Conservation (phyloP, 208 protist genomes). For the Trypanosoma lewisi region DNA sequence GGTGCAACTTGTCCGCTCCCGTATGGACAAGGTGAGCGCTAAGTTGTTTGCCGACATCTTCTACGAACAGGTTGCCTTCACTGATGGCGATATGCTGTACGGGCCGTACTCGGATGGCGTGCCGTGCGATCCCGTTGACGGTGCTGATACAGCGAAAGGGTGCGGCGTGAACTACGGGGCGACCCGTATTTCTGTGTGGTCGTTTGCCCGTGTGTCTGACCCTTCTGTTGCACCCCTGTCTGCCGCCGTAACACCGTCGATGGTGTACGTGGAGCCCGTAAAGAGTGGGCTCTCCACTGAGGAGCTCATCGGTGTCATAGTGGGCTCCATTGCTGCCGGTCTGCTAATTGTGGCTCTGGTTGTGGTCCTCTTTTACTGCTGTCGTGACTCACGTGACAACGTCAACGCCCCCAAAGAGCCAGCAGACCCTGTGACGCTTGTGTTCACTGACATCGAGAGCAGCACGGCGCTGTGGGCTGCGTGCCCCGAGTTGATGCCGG, state of each 20-base stretch:
- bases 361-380: constrained; percentile 25
- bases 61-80: constrained; percentile 21
- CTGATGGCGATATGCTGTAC: too few relatives aligned
- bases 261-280: neutral
- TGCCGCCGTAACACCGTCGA: constrained; percentile 4
- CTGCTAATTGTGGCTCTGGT: constrained; percentile 10
- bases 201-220: constrained; percentile 29
- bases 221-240: constrained; percentile 16
- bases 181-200: constrained; percentile 31
- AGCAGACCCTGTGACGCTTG: constrained; percentile 45
- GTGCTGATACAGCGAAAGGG: constrained; percentile 12
- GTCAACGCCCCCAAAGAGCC: constrained; percentile 41
- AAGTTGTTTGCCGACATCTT: constrained; percentile 19
- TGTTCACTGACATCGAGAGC: constrained; percentile 83
- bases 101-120: constrained; percentile 30
- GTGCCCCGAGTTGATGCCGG: constrained; percentile 52
- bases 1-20: constrained; percentile 12
- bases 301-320: neutral
- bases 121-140: constrained; percentile 22
- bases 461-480: constrained; percentile 79
- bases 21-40: constrained; percentile 21
- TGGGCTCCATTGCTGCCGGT: constrained; percentile 12
- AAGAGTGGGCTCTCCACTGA: neutral
- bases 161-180: constrained; percentile 50
- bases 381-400: constrained; percentile 35